Conservation (phyloP, 345 rosid genomes). For the Jatropha curcas region DNA sequence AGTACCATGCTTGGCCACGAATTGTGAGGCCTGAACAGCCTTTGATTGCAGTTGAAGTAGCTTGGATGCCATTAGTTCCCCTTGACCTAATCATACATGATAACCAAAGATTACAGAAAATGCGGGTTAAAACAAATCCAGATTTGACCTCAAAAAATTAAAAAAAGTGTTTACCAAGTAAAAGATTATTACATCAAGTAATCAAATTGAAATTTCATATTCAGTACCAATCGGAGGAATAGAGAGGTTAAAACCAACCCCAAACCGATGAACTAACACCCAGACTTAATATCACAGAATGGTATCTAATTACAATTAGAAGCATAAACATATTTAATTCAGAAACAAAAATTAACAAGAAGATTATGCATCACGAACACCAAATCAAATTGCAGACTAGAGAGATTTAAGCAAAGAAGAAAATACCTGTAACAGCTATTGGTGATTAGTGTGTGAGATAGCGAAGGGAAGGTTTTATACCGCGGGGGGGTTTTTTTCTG, state of each 20-base stretch:
- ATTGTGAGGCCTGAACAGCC: constrained; percentile 56
- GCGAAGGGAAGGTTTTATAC: too few relatives aligned
- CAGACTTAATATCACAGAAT: not conserved
- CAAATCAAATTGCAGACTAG: not conserved
- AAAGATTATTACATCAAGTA: not conserved
- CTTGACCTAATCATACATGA: not conserved
- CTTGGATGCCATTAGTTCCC: constrained; percentile 53
- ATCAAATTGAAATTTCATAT: not conserved
- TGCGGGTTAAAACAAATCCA: not conserved
- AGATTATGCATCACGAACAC: too few relatives aligned
- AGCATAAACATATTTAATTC: not conserved
- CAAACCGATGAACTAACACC: not conserved
- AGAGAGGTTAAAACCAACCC: not conserved
- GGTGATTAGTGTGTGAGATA: not conserved
- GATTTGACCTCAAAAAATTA: not conserved
- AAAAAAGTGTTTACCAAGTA: too few relatives aligned
- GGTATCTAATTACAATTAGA: not conserved
- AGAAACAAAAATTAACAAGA: not conserved
- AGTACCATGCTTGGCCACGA: constrained; percentile 52
- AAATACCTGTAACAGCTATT: not conserved
- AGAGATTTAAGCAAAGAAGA: too few relatives aligned
- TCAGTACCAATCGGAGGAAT: not conserved
- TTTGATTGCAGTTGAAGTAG: constrained; percentile 57
- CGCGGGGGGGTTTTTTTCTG: too few relatives aligned
- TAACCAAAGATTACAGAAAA: not conserved